Base-by-base conservation (phyloP, 192 early-diverging fungal genomes). In the Neocallimastix lanati region DNA sequence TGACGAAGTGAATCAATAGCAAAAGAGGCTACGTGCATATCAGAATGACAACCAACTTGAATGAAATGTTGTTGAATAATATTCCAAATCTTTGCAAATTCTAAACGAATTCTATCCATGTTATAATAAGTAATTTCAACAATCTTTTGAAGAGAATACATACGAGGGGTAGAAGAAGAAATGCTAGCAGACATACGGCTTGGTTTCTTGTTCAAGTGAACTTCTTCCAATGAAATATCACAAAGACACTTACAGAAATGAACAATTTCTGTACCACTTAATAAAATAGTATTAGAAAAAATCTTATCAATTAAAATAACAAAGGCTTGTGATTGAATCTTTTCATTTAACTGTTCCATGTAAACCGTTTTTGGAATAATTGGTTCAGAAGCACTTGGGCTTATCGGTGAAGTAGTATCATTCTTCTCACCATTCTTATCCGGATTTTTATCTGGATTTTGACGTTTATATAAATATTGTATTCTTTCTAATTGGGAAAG, bases 61-160 rank as follows among this genome's bases (percentile, higher is more conserved):
- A 79, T 80, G 29, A 81, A 38, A 21, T 79, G 29, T 15, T 40
- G 79, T 29, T 36, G 78, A 29, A 81, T 29, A 76, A 35, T 76
- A 76, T 35, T 38, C 79, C 78, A 81, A 37, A 25, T 78, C 9
- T 67, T 28, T 25, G 33, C 76, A 80, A 36, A 78, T 58, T 78
- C 77, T 21, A 27, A 80, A 29, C 79, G 35, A 80, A 35, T 80
- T 28, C 80, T 76, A 35, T 36, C 76, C 80, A 80, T 80, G 13
- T 80, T 80, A 37, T 80, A 80, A 13, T 37, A 80, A 9, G 80
- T 78, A 28, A 80, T 78, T 35, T 80, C 80, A 6, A 80, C 80
- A 16, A 80, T 78, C 13, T 80, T 80, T 28, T 80, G 80, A 78
- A 80, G 80, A 5, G 80, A 80, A 37, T 78, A 80, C 80, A 80